phyloP scores from a whole-genome alignment of 768 basidiomycete species.

The Amanita muscaria region DNA sequence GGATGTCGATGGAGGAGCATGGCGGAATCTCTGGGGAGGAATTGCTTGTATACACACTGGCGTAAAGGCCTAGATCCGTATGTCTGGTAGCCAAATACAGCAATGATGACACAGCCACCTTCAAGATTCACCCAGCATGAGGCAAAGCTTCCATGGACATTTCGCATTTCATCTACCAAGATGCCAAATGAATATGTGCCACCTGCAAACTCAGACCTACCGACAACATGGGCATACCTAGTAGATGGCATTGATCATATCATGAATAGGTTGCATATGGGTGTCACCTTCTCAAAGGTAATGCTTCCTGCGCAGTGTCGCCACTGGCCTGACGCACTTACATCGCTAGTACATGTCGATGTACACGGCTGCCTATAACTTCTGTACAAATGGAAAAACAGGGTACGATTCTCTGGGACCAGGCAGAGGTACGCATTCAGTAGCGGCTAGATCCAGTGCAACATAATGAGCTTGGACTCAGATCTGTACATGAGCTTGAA shows the following conservation, averaged over 20 bases:
- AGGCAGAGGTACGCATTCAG: conserved; percentile 1
- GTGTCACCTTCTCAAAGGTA: conserved; percentile 74
- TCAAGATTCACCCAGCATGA: too few relatives aligned
- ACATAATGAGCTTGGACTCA: conserved; percentile 93
- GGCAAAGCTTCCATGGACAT: too few relatives aligned
- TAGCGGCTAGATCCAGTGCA: conserved; percentile 21
- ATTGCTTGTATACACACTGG: conserved; percentile 81
- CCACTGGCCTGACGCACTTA: conserved; percentile 2
- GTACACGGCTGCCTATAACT: conserved; percentile 95
- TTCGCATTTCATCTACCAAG: too few relatives aligned
- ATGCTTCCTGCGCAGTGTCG: not conserved
- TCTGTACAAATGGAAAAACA: conserved; percentile 88
- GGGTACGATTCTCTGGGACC: conserved; percentile 7
- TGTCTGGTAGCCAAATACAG: too few relatives aligned
- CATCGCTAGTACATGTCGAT: conserved; percentile 67
- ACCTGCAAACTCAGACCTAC: conserved; percentile 58
- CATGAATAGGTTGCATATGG: conserved; percentile 85
- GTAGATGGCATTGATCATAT: conserved; percentile 87
- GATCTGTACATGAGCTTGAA: conserved; percentile 95
- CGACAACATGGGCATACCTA: conserved; percentile 82
- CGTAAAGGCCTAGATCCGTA: conserved; percentile 61
- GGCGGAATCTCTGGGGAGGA: conserved; percentile 81
- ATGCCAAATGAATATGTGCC: conserved; percentile 42
- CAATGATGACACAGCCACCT: conserved; percentile 3
- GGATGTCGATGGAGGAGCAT: conserved; percentile 74